Evolutionary conservation across 179 eudicot genomes (phyloP), one percentile per base, ranked within the genome.

Genomic region (Patellifolia procumbens): DNA sequence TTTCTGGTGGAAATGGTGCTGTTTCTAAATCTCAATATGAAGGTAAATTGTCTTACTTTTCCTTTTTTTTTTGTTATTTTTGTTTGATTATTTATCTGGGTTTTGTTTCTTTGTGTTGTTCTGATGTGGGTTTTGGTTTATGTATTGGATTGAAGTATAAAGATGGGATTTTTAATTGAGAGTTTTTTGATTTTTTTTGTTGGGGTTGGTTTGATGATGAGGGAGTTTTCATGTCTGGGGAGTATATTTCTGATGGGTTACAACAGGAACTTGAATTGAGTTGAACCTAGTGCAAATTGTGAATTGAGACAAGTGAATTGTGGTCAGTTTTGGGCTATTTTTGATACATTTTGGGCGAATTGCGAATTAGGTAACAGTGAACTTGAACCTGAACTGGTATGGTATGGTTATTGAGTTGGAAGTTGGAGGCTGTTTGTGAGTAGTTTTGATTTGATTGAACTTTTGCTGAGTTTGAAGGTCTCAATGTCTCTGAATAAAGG

Each of bases 1-100:
- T 83, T 73, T 51, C 78, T 34, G 76, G 74, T 70, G 90, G 83
- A 48, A 81, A 78, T 59, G 77, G 58, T 62, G 61, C 81, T 75
- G 66, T 74, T 68, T 73, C 87, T 51, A 76, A 51, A 52, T 35
- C 70, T 45, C 79, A 80, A 39, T 78, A 84, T 59, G 82, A 79
- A 22, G 90, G 89, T 78, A 22, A 24, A 72, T 60, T 48, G 2
- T 45, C 5, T 34, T 16, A 35, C 45, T 22, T 17, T 68, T 45
- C 2, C 31, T 17, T 49, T 53, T 55, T 2, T 5, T 66, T 34
- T 22, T 43, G 24, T 43, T 39, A 55, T 0, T 37, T 35, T 35
- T 68, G 43, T 63, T 39, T 39, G 9, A 6, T 39, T 39, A 39
- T 39, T 6, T 53, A 55, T 12, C 10, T 76, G 46, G 45, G 9